Evolutionary conservation across 2,329 filamentous ascomycete genomes (phyloP), one percentile per base, ranked within the genome.

Genomic region (Aspergillus chevalieri): DNA sequence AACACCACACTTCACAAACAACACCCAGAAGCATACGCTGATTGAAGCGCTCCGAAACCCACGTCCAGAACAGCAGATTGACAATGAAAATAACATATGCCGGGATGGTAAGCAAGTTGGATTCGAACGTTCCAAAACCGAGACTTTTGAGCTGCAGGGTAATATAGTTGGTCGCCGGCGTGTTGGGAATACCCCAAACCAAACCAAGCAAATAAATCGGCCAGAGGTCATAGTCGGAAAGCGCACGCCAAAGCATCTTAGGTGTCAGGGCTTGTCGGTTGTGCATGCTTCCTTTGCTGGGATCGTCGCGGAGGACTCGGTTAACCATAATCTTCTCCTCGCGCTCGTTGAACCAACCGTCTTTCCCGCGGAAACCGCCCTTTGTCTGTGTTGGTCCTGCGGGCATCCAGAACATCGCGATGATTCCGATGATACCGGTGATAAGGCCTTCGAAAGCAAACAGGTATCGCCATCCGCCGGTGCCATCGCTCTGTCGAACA

Each of bases 311-410:
- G 9, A 80, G 65, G 21, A 84, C 73, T 21, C 78, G 77, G 60
- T 86, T 87, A 15, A 85, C 77, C 78, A 87, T 82, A 59, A 87
- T 86, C 49, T 81, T 78, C 58, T 87, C 84, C 60, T 88, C 82
- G 2, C 74, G 74, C 60, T 86, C 84, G 2, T 71, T 79, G 64
- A 85, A 86, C 84, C 84, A 85, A 4, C 84, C 84, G 17, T 77
- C 56, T 39, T 81, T 81, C 2, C 81, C 78, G 43, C 80, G 81
- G 53, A 88, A 77, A 42, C 75, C 66, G 17, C 78, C 77, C 8
- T 76, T 79, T 3, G 86, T 89, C 45, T 82, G 76, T 0, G 82
- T 84, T 0, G 86, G 85, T 0, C 83, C 86, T 22, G 75, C 67
- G 0, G 82, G 82, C 48, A 86, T 78, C 63, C 83, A 84, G 43